Evolutionary conservation across 2,329 filamentous ascomycete species (phyloP), one percentile per base, ranked within the genome.

Genomic region (Rutstroemia sp.): DNA sequence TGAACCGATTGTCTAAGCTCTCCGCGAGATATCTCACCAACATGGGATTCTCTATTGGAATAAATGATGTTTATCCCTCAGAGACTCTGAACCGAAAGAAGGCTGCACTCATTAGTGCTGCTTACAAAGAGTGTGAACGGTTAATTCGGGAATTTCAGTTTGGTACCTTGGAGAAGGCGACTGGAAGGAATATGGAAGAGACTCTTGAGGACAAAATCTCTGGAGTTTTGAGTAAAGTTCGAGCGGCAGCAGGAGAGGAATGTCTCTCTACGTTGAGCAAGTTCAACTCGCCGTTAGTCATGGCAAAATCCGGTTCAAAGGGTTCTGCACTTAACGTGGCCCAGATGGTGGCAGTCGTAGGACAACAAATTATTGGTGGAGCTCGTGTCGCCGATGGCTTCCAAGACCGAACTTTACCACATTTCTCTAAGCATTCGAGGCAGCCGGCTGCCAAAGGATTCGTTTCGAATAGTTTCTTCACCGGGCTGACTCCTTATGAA

Each of bases 291-390:
- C 92, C 94, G 5, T 78, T 97, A 61, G 87, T 96, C 74, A 99
- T 99, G 94, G 94, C 94, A 59, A 94, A 89, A 60, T 97, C 90
- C 12, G 94, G 94, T 49, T 97, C 92, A 54, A 99, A 99, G 72
- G 94, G 94, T 70, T 96, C 91, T 5, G 88, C 89, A 65, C 95
- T 99, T 77, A 99, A 99, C 77, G 94, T 99, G 37, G 94, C 94
- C 8, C 94, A 99, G 75, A 99, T 99, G 94, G 88, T 97, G 69
- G 92, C 94, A 56, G 85, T 92, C 58, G 94, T 99, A 69, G 94
- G 94, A 51, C 94, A 99, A 73, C 94, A 99, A 66, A 96, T 97
- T 81, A 97, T 99, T 67, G 88, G 88, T 58, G 90, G 91, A 49
- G 83, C 88, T 67, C 92, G 94, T 81, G 92, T 99, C 34, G 82